Percentiles rank a stretch among this genome's conserved stretches.
These are phyloP conservation scores for Chaetomium cochliodes DNA, from an alignment of 495 filamentous ascomycete genomes.

Conservation along the genomic window DNA sequence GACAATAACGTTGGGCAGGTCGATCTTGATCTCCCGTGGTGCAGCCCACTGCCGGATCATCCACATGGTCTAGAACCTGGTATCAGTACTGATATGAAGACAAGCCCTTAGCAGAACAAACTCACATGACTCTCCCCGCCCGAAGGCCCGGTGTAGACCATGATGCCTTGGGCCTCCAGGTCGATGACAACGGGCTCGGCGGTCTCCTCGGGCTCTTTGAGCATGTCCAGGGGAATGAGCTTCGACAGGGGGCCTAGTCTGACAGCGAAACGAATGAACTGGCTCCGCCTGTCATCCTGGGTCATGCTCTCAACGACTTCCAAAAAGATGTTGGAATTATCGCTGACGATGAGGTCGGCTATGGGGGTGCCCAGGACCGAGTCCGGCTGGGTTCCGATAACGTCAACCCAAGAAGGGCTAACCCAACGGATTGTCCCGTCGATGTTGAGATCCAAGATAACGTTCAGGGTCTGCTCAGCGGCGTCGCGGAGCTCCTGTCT, in stretches of 20 bases:
- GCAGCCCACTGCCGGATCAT: slow-evolving; percentile 93
- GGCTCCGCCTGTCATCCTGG: slow-evolving; percentile 88
- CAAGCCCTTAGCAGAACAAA: slow-evolving; percentile 16
- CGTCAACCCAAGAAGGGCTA: slow-evolving; percentile 93
- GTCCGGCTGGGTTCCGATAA: slow-evolving; percentile 75
- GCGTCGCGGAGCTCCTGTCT: slow-evolving; percentile 90
- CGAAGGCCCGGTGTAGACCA: slow-evolving; percentile 88
- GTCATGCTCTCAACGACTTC: slow-evolving; percentile 84
- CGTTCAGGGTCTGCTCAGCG: slow-evolving; percentile 92
- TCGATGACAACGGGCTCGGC: slow-evolving; percentile 59
- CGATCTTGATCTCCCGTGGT: slow-evolving; percentile 89
- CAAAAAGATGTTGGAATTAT: slow-evolving; percentile 72
- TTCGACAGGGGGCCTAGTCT: slow-evolving; percentile 71
- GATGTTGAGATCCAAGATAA: slow-evolving; percentile 88
- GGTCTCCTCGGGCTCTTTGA: slow-evolving; percentile 48
- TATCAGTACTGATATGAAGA: slow-evolving; percentile 3
- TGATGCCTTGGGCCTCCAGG: slow-evolving; percentile 94
- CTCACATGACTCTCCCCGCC: slow-evolving; percentile 88
- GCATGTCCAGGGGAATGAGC: slow-evolving; percentile 52
- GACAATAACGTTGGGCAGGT: slow-evolving; percentile 85
- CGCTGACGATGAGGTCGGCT: slow-evolving; percentile 71
- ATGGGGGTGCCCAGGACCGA: slow-evolving; percentile 75
- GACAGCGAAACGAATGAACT: slow-evolving; percentile 83
- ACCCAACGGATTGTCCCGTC: slow-evolving; percentile 91
- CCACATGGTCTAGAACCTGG: slow-evolving; percentile 83